These are phyloP conservation scores for Mortierella sp. DNA, from an alignment of 371 early-diverging fungal genomes.

Conservation along the genomic window DNA sequence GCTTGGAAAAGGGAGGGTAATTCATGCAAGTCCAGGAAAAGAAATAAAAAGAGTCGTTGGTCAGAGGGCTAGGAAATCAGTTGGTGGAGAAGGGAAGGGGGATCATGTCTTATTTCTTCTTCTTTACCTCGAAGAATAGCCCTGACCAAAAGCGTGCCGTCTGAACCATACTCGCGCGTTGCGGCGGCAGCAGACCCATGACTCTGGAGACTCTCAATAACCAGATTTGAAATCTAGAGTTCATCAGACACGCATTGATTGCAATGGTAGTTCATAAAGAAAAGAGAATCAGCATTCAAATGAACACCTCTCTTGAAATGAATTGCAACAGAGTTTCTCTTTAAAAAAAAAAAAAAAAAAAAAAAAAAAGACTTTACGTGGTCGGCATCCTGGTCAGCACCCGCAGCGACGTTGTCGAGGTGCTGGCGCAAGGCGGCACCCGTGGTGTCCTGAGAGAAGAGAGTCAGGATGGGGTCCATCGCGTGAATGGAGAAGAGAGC, in stretches of 20 bases:
- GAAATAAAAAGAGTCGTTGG: background rate
- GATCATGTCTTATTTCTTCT: background rate
- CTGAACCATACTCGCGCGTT: conserved; percentile 49
- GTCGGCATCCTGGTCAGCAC: background rate
- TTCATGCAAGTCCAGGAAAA: background rate
- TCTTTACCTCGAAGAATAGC: conserved; percentile 57
- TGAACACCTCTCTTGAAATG: background rate
- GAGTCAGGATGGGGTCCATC: conserved; percentile 40
- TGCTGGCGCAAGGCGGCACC: conserved; percentile 25
- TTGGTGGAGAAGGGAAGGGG: too few species aligned
- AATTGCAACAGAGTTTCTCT: too few species aligned
- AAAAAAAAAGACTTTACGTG: conserved; percentile 5
- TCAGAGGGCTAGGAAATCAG: conserved; percentile 1
- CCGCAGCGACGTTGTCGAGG: too few species aligned
- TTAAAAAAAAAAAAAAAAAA: too few species aligned
- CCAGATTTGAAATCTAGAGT: conserved; percentile 28
- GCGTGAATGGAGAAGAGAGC: background rate
- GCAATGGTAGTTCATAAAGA: too few species aligned
- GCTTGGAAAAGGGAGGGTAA: conserved; percentile 35
- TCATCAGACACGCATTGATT: too few species aligned
- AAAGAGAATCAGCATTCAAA: background rate
- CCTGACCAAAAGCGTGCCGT: conserved; percentile 55
- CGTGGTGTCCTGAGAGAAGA: conserved; percentile 36
- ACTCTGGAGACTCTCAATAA: conserved; percentile 19
- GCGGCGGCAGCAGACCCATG: conserved; percentile 2